A percentile compares a stretch with the other conserved stretches of the same genome.
phyloP scores from a whole-genome alignment of 495 filamentous ascomycete species.

The Aspergillus mulundensis region DNA sequence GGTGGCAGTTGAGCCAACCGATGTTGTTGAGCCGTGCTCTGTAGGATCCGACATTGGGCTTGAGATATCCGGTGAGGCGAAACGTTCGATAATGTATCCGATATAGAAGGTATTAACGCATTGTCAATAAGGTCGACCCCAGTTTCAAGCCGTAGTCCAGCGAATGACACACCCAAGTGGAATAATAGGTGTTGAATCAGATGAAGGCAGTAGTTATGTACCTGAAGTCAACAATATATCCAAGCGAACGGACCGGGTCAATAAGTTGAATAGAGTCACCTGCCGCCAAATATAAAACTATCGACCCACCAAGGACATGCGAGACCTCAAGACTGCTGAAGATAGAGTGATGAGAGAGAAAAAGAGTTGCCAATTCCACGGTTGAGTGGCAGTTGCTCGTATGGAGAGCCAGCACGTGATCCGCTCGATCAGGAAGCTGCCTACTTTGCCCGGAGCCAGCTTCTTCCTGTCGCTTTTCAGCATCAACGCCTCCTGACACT shows the following conservation, averaged over 20 bases:
- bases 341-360: background rate
- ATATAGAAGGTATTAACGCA: background rate
- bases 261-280: background rate
- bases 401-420: slow-evolving; percentile 8
- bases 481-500: background rate
- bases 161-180: background rate
- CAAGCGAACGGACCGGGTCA: slow-evolving; percentile 1
- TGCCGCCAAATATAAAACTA: slow-evolving; percentile 1
- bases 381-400: slow-evolving; percentile 1
- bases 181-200: background rate
- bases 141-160: background rate
- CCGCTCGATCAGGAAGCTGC: slow-evolving; percentile 7
- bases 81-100: background rate
- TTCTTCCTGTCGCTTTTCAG: background rate
- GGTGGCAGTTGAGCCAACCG: background rate
- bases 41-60: background rate
- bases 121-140: background rate
- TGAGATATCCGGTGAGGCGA: background rate
- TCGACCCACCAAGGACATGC: background rate
- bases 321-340: background rate
- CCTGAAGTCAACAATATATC: slow-evolving; percentile 4
- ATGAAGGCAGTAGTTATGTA: background rate
- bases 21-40: background rate
- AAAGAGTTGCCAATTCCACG: background rate
- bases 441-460: background rate